Percentiles rank a stretch among this genome's conserved stretches.
phyloP scores from a whole-genome alignment of 352 stramenopile genomes.

The Phytophthora palmivora region DNA sequence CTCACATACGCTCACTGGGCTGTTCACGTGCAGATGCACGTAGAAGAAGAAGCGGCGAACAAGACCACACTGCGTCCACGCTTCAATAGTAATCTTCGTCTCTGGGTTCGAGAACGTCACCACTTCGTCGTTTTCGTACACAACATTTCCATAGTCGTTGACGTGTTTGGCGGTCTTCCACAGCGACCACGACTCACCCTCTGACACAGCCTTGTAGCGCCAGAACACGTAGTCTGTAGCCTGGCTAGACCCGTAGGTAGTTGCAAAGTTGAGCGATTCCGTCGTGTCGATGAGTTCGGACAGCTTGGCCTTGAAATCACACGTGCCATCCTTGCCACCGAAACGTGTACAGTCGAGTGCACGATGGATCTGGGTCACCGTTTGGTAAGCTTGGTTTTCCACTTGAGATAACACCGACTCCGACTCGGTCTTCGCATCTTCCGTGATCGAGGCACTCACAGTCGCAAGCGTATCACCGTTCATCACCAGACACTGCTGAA shows the following conservation, averaged over 20 bases:
- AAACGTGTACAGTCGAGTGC: slow-evolving; percentile 58
- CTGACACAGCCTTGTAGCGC: slow-evolving; percentile 59
- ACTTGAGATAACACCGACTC: slow-evolving; percentile 47
- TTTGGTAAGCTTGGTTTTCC: slow-evolving; percentile 49
- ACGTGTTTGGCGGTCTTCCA: slow-evolving; percentile 40
- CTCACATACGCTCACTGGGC: slow-evolving; percentile 53
- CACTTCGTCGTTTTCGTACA: slow-evolving; percentile 29
- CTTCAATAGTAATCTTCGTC: slow-evolving; percentile 61
- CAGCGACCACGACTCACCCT: slow-evolving; percentile 47
- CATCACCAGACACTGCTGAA: slow-evolving; percentile 67
- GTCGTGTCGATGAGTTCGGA: slow-evolving; percentile 48
- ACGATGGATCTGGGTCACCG: slow-evolving; percentile 68
- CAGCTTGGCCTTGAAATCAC: slow-evolving; percentile 45
- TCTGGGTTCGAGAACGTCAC: slow-evolving; percentile 48
- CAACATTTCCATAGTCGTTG: slow-evolving; percentile 10
- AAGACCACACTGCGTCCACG: slow-evolving; percentile 66
- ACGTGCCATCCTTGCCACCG: slow-evolving; percentile 35
- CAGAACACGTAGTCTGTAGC: slow-evolving; percentile 64
- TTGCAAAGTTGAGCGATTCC: slow-evolving; percentile 29
- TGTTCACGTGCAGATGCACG: slow-evolving; percentile 60
- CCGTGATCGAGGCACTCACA: slow-evolving; percentile 40
- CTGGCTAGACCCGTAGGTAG: background rate
- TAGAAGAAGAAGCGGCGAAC: slow-evolving; percentile 55
- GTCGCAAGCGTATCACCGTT: slow-evolving; percentile 56
- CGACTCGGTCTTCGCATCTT: slow-evolving; percentile 35